These are phyloP conservation scores for Afroboletus lepidellus DNA, from an alignment of 1,284 basidiomycete species.

Conservation along the genomic window DNA sequence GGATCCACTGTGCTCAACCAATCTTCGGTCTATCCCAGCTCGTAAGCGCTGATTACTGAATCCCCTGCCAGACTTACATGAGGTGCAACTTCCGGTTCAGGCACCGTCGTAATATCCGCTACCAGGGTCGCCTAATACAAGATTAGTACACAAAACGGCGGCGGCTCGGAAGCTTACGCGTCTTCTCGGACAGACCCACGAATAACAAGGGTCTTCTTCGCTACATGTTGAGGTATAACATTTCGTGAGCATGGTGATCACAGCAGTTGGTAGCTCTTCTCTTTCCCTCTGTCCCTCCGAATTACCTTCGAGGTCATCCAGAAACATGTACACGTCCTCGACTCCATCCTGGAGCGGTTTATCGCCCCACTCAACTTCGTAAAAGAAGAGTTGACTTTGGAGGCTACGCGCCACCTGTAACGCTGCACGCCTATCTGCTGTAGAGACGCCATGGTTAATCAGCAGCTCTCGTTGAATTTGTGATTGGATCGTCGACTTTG, in stretches of 20 bases:
- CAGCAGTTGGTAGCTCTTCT: constrained; percentile 83
- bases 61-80: constrained; percentile 23
- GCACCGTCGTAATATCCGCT: constrained; percentile 20
- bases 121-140: constrained; percentile 22
- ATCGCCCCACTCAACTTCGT: constrained; percentile 95
- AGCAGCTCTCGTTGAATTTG: constrained; percentile 72
- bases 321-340: constrained; percentile 95
- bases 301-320: constrained; percentile 78
- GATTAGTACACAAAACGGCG: constrained; percentile 8
- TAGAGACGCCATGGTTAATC: constrained; percentile 67
- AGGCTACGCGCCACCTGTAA: constrained; percentile 85
- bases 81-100: constrained; percentile 27
- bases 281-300: constrained; percentile 57
- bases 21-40: constrained; percentile 46
- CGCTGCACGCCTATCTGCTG: constrained; percentile 76
- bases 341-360: constrained; percentile 84
- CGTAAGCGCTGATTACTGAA: constrained; percentile 19
- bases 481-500: constrained; percentile 78
- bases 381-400: constrained; percentile 92
- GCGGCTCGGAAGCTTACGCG: constrained; percentile 42
- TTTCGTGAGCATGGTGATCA: constrained; percentile 75
- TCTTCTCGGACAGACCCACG: constrained; percentile 66
- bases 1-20: constrained; percentile 76
- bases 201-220: constrained; percentile 68
- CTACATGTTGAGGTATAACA: constrained; percentile 86